A percentile compares a stretch with the other conserved stretches of the same genome.
Conservation (phyloP, 2,329 filamentous ascomycete genomes). For the Hypoxylon rubiginosum region DNA sequence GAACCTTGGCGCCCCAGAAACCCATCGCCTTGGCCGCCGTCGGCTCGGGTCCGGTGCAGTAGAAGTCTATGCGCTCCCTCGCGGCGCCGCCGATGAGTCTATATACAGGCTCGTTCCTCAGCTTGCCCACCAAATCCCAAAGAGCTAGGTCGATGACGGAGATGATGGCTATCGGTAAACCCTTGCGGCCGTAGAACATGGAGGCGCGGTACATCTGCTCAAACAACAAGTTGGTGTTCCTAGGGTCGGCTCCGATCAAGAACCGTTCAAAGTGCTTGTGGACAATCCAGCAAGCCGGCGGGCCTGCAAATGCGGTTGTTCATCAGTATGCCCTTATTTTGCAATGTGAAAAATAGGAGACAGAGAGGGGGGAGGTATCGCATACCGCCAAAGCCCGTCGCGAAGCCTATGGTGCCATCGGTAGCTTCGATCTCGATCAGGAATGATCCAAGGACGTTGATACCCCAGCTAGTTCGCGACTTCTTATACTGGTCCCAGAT, state of each 20-base stretch:
- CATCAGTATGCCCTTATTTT: slow-evolving; percentile 22
- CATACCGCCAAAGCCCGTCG: slow-evolving; percentile 87
- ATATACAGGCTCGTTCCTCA: slow-evolving; percentile 93
- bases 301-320: slow-evolving; percentile 63
- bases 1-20: slow-evolving; percentile 92
- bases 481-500: slow-evolving; percentile 89
- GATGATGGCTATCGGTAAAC: slow-evolving; percentile 89
- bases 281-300: slow-evolving; percentile 93
- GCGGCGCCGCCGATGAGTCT: slow-evolving; percentile 94
- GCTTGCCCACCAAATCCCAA: slow-evolving; percentile 93
- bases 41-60: slow-evolving; percentile 93
- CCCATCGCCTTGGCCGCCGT: slow-evolving; percentile 85
- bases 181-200: slow-evolving; percentile 97
- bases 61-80: slow-evolving; percentile 85
- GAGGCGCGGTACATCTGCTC: slow-evolving; percentile 97
- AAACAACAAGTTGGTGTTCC: slow-evolving; percentile 91
- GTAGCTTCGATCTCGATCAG: slow-evolving; percentile 89
- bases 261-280: slow-evolving; percentile 95
- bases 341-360: neutral
- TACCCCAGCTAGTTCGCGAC: slow-evolving; percentile 92
- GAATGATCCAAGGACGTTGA: slow-evolving; percentile 94
- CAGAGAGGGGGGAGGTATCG: slow-evolving; percentile 2
- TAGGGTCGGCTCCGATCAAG: slow-evolving; percentile 87
- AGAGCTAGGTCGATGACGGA: slow-evolving; percentile 93
- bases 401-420: slow-evolving; percentile 94